Conservation (phyloP, 495 filamentous ascomycete genomes). For the Hyaloscypha variabilis region DNA sequence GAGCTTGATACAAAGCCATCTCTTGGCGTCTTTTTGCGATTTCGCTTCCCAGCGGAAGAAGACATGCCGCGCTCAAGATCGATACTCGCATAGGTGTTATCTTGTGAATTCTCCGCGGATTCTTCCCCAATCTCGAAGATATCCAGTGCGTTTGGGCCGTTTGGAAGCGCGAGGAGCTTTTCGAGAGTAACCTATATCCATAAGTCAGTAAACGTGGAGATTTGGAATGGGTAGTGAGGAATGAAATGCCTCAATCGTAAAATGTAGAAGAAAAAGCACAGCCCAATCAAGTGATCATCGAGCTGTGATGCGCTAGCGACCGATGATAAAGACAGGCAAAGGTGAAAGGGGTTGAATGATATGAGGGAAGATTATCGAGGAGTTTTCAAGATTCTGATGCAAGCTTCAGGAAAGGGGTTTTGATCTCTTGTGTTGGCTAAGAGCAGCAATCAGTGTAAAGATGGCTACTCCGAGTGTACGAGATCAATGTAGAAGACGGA, state of each 20-base stretch:
- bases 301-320: not conserved
- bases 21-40: constrained; percentile 15
- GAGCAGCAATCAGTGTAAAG: not conserved
- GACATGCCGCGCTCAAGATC: constrained; percentile 15
- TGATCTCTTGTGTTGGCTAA: too few relatives aligned
- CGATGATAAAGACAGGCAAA: not conserved
- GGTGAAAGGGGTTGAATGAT: too few relatives aligned
- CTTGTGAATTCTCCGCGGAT: constrained; percentile 12
- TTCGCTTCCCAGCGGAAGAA: constrained; percentile 21
- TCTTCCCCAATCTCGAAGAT: constrained; percentile 26
- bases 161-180: constrained; percentile 24
- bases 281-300: not conserved
- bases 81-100: constrained; percentile 5
- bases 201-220: not conserved
- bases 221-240: too few relatives aligned
- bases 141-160: constrained; percentile 33
- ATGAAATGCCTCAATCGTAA: not conserved
- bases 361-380: too few relatives aligned
- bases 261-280: not conserved
- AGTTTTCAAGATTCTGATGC: too few relatives aligned
- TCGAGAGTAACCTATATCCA: constrained; percentile 21
- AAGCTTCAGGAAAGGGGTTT: too few relatives aligned
- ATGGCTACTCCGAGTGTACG: too few relatives aligned
- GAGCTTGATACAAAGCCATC: constrained; percentile 18
- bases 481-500: too few relatives aligned